Percentiles rank a stretch among this genome's conserved stretches.
Conservation (phyloP, 257 asterid genomes). For the Paulownia fortunei region DNA sequence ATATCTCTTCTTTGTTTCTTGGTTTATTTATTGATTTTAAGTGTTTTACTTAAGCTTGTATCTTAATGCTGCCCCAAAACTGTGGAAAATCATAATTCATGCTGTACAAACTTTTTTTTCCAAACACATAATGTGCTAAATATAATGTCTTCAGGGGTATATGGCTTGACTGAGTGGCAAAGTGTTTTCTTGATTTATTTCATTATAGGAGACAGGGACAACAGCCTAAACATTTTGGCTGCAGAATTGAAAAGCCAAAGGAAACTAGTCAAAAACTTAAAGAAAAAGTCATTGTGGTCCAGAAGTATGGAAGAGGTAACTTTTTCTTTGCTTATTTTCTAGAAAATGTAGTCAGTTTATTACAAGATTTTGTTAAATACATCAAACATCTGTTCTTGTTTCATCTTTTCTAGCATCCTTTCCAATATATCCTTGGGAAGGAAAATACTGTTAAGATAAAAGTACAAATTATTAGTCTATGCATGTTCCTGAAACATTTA, state of each 20-base stretch:
- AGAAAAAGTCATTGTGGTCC: constrained; percentile 82
- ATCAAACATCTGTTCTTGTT: not conserved
- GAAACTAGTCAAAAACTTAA: constrained; percentile 63
- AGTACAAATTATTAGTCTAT: not conserved
- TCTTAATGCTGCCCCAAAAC: not conserved
- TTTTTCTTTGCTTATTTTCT: constrained; percentile 24
- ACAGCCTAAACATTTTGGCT: constrained; percentile 49
- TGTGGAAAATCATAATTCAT: not conserved
- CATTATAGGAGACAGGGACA: constrained; percentile 51
- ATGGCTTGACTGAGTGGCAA: constrained; percentile 1
- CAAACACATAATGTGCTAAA: not conserved
- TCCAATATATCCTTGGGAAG: not conserved
- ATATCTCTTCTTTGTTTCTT: not conserved
- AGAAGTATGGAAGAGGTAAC: constrained; percentile 83
- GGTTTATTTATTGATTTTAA: not conserved
- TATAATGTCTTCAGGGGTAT: not conserved
- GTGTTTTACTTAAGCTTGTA: not conserved
- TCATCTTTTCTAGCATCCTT: not conserved
- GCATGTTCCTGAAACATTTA: not conserved
- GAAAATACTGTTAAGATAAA: not conserved
- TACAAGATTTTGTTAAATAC: not conserved
- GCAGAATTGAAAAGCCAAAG: constrained; percentile 62
- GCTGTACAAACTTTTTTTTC: constrained; percentile 1
- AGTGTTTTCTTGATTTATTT: constrained; percentile 14
- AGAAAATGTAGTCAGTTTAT: not conserved